A percentile compares a stretch with the other conserved stretches of the same genome.
phyloP scores from a whole-genome alignment of 2,329 filamentous ascomycete genomes.

The Microcyclospora pomicola region DNA sequence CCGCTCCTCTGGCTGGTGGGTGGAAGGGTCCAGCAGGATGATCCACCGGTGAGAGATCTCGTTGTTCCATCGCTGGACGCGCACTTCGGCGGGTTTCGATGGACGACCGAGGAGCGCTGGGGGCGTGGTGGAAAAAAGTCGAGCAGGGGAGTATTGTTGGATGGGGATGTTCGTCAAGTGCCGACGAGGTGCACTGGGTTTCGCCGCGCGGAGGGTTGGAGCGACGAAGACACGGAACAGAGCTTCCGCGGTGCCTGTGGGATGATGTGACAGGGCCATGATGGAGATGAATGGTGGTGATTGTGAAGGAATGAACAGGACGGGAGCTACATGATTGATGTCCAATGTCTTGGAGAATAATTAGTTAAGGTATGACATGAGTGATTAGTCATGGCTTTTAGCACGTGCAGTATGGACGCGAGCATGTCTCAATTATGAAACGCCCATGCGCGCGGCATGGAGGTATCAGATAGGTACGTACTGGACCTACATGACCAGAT shows the following conservation, averaged over 20 bases:
- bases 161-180: slow-evolving; percentile 9
- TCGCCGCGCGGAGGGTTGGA: slow-evolving; percentile 13
- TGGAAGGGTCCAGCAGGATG: slow-evolving; percentile 28
- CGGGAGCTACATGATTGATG: too few relatives aligned
- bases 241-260: slow-evolving; percentile 17
- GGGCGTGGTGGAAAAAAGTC: slow-evolving; percentile 16
- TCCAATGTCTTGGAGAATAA: too few relatives aligned
- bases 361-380: too few relatives aligned
- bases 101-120: slow-evolving; percentile 1
- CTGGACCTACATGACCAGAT: too few relatives aligned
- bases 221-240: slow-evolving; percentile 33
- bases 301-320: too few relatives aligned
- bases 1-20: slow-evolving; percentile 22
- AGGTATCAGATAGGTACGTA: too few relatives aligned
- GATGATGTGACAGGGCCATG: too few relatives aligned
- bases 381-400: too few relatives aligned
- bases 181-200: slow-evolving; percentile 5
- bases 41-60: slow-evolving; percentile 35
- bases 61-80: slow-evolving; percentile 31
- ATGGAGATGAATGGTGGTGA: too few relatives aligned
- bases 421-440: too few relatives aligned
- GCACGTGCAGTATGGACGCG: too few relatives aligned
- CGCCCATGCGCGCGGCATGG: too few relatives aligned
- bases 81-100: slow-evolving; percentile 24
- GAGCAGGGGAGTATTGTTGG: slow-evolving; percentile 12